phyloP scores from a whole-genome alignment of 371 early-diverging fungal species.

The Actinomortierella ambigua region DNA sequence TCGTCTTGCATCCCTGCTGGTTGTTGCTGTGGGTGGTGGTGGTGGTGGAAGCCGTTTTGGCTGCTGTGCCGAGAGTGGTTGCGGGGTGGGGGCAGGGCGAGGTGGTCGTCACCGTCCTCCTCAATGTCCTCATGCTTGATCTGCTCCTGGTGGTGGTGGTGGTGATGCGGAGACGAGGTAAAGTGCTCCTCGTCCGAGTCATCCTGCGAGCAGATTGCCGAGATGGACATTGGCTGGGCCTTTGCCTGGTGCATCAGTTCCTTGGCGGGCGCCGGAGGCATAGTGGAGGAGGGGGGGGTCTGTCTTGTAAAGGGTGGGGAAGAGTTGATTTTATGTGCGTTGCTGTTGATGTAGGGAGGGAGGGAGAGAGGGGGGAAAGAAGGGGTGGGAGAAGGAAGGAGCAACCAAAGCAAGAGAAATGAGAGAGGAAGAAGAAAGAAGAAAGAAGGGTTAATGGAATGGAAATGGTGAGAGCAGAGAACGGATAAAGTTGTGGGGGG shows the following conservation, averaged over 20 bases:
- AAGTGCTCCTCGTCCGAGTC: constrained; percentile 18
- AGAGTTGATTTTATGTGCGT: neutral
- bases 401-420: constrained; percentile 12
- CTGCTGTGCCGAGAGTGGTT: neutral
- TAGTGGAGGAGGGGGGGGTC: constrained; percentile 4
- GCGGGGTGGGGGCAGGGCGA: constrained; percentile 7
- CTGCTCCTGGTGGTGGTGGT: too few species aligned
- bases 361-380: constrained; percentile 18
- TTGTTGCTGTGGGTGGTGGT: neutral
- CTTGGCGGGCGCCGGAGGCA: constrained; percentile 37
- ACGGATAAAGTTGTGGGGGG: too few species aligned
- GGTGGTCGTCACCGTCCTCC: constrained; percentile 13
- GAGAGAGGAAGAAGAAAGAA: neutral
- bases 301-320: neutral
- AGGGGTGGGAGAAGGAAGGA: constrained; percentile 33
- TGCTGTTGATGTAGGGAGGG: neutral
- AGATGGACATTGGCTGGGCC: constrained; percentile 46
- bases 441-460: neutral
- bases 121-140: constrained; percentile 26
- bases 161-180: constrained; percentile 15
- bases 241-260: constrained; percentile 4
- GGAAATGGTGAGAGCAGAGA: constrained; percentile 5
- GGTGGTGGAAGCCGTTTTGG: too few species aligned
- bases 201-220: constrained; percentile 37
- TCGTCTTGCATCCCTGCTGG: constrained; percentile 1